Percentiles rank a stretch among this genome's conserved stretches.
Conservation (phyloP, 345 rosid species). For the Acer yangbiense region DNA sequence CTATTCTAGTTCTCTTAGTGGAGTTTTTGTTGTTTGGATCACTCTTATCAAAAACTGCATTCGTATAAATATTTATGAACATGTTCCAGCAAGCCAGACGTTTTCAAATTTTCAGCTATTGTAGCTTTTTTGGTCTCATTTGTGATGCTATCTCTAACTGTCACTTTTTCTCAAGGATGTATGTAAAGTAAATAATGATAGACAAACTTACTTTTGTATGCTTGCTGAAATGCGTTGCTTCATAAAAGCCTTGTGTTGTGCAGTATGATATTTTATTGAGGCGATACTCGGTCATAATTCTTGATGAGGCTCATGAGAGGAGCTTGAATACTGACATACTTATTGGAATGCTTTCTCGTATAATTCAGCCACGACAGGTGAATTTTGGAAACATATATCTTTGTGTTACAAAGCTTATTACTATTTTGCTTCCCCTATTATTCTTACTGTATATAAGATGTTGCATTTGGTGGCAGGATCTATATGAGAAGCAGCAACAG, state of each 20-base stretch:
- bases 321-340: slow-evolving; percentile 95
- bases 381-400: slow-evolving; percentile 14
- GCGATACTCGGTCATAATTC: slow-evolving; percentile 80
- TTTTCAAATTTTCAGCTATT: background rate
- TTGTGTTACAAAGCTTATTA: background rate
- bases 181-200: background rate
- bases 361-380: slow-evolving; percentile 75
- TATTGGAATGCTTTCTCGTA: slow-evolving; percentile 87
- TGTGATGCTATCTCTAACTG: background rate
- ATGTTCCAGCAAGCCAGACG: background rate
- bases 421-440: slow-evolving; percentile 11
- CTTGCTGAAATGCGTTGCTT: slow-evolving; percentile 2
- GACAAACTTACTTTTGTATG: background rate
- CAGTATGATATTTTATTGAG: slow-evolving; percentile 80
- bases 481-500: slow-evolving; percentile 61
- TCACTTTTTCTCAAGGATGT: background rate
- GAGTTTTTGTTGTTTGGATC: slow-evolving; percentile 3
- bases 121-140: background rate
- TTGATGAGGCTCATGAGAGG: slow-evolving; percentile 97
- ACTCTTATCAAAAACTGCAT: background rate
- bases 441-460: slow-evolving; percentile 11
- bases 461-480: slow-evolving; percentile 41
- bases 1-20: background rate
- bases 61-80: background rate
- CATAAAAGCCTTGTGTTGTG: slow-evolving; percentile 25